Conservation (phyloP, 306 rosid genomes). For the Lagenaria siceraria region DNA sequence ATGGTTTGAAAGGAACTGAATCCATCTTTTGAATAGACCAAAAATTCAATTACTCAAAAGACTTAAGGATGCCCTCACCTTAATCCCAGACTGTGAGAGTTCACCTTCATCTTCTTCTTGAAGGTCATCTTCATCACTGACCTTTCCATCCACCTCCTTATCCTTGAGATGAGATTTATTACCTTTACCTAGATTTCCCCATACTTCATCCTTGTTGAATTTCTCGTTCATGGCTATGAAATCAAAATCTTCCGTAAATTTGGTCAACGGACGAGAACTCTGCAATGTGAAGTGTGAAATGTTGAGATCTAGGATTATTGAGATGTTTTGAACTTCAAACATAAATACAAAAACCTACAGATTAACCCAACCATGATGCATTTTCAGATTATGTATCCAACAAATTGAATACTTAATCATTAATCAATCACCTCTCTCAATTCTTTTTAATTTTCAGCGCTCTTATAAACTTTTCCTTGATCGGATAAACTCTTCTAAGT, state of each 20-base stretch:
- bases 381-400: background rate
- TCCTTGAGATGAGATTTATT: conserved; percentile 37
- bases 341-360: background rate
- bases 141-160: conserved; percentile 42
- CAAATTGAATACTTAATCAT: background rate
- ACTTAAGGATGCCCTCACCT: conserved; percentile 19
- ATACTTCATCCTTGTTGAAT: conserved; percentile 93
- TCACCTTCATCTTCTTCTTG: conserved; percentile 45
- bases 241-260: conserved; percentile 86
- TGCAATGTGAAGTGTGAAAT: background rate
- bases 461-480: background rate
- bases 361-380: background rate
- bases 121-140: conserved; percentile 35
- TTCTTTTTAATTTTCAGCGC: background rate
- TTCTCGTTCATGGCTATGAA: conserved; percentile 93
- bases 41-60: background rate
- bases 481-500: background rate
- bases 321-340: background rate
- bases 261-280: conserved; percentile 7
- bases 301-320: background rate
- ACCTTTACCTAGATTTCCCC: conserved; percentile 84
- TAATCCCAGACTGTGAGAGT: conserved; percentile 20
- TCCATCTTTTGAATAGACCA: background rate
- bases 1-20: background rate
- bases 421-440: background rate